Evolutionary conservation across 1,284 basidiomycete species (phyloP), one percentile per base, ranked within the genome.

Genomic region (Apiotrichum mycotoxinovorans): DNA sequence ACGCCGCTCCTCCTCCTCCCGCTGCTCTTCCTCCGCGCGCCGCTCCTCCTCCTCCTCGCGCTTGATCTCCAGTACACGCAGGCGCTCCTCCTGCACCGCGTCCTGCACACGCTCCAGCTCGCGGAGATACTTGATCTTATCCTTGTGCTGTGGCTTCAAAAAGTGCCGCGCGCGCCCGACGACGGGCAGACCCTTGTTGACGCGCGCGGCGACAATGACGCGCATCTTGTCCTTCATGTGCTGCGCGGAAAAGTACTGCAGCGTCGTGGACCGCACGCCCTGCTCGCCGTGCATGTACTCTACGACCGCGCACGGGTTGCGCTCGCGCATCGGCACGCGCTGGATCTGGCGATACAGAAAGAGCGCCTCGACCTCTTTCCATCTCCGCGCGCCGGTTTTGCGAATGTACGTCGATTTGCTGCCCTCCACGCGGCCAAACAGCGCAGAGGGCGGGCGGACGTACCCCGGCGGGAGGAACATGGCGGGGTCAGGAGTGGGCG

Each of bases 141-240:
- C 23, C 2, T 50, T 56, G 26, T 67, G 38, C 2, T 15, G 40
- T 12, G 15, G 22, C 15, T 56, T 52, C n/a, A 69, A 56, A 51
- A 57, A 74, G 30, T 54, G 57, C 35, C 72, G 58, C 11, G 71
- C 72, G 23, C 69, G 44, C 0, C 70, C 70, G 12, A 57, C 62
- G 4, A 74, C 65, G 15, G 37, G 50, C 15, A 42, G 42, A 0
- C 53, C 33, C 23, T 66, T 44, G 18, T 65, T 67, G 22, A 51
- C 14, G 1, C 72, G 51, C 14, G 58, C 51, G 18, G 49, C 40
- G 12, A 71, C 62, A 8, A 67, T 66, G 3, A 52, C 54, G 14
- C 62, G 45, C 64, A 75, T 67, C 62, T 72, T 72, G 41, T 69
- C 67, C 44, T 70, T 70, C 72, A 75, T 73, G 54, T 75, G 68